phyloP scores from a whole-genome alignment of 139 green algal species.

The Auxenochlorella protothecoides region DNA sequence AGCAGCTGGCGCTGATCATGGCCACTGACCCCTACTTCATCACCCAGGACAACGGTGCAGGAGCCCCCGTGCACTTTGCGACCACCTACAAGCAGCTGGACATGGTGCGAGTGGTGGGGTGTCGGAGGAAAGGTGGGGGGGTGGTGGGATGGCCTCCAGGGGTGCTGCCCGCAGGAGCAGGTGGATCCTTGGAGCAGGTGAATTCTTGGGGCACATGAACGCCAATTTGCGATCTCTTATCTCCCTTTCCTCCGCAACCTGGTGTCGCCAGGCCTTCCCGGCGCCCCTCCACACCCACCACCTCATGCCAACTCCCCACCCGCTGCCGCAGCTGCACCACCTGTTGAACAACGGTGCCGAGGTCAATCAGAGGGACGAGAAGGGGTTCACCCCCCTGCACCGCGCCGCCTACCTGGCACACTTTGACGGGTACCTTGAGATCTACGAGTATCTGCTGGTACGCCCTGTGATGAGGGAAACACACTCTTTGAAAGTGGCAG shows the following conservation, averaged over 20 bases:
- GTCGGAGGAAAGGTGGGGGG: background rate
- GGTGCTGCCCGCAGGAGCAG: background rate
- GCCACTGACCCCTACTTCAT: constrained; percentile 77
- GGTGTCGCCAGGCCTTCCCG: too few species aligned
- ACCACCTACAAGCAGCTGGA: constrained; percentile 87
- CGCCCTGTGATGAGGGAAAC: background rate
- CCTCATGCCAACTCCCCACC: background rate
- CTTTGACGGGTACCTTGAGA: constrained; percentile 83
- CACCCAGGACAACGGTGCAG: constrained; percentile 87
- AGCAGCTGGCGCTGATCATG: constrained; percentile 78
- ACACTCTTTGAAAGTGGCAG: background rate
- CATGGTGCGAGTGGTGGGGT: constrained; percentile 49
- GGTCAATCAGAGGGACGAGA: constrained; percentile 68
- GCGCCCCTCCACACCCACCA: too few species aligned
- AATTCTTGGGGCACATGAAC: too few species aligned
- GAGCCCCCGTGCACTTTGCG: constrained; percentile 83
- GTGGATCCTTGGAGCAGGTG: too few species aligned
- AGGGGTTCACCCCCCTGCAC: constrained; percentile 83
- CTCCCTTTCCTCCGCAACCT: too few species aligned
- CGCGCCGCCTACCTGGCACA: constrained; percentile 80
- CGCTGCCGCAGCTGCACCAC: constrained; percentile 69
- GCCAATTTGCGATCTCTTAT: too few species aligned
- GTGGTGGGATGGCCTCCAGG: background rate
- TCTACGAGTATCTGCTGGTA: constrained; percentile 92
- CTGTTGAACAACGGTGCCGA: constrained; percentile 75